A percentile compares a stretch with the other conserved stretches of the same genome.
Evolutionary conservation across 768 basidiomycete genomes (phyloP).

Genomic region (Phylloporus arenicola): DNA sequence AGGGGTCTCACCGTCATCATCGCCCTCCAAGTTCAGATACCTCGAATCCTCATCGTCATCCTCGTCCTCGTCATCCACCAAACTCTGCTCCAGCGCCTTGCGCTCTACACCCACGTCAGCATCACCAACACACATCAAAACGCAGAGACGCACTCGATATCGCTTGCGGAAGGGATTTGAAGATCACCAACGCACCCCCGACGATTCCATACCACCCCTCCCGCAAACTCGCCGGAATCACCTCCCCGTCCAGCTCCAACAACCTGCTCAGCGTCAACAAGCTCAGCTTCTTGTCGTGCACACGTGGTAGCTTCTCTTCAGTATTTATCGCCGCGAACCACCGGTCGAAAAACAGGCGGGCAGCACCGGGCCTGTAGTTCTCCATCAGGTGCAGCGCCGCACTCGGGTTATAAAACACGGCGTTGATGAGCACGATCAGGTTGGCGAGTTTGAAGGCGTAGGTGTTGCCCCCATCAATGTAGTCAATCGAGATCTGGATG

Average conservation of each 20-base stretch:
- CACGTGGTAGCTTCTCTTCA: conserved; percentile 61
- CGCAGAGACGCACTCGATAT: conserved; percentile 51
- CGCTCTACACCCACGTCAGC: conserved; percentile 37
- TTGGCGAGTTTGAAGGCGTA: conserved; percentile 65
- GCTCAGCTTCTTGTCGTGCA: conserved; percentile 86
- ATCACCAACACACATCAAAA: neutral
- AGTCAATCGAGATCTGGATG: conserved; percentile 53
- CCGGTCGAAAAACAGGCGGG: conserved; percentile 73
- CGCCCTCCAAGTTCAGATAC: conserved; percentile 59
- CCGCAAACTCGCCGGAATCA: conserved; percentile 53
- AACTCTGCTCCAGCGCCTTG: conserved; percentile 52
- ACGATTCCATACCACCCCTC: conserved; percentile 77
- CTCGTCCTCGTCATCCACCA: conserved; percentile 39
- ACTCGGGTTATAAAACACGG: conserved; percentile 77
- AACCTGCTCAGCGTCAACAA: conserved; percentile 72
- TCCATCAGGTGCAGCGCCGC: conserved; percentile 77
- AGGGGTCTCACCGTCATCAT: conserved; percentile 46
- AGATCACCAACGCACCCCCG: conserved; percentile 61
- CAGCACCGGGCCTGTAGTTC: conserved; percentile 46
- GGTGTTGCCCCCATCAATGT: conserved; percentile 60
- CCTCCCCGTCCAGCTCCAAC: conserved; percentile 59
- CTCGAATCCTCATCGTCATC: conserved; percentile 47
- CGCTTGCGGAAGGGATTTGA: conserved; percentile 75
- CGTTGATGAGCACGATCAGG: conserved; percentile 78
- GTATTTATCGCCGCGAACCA: conserved; percentile 76